Evolutionary conservation across 169 alveolate genomes (phyloP), one percentile per base, ranked within the genome.

Genomic region (Cryptosporidium andersoni): DNA sequence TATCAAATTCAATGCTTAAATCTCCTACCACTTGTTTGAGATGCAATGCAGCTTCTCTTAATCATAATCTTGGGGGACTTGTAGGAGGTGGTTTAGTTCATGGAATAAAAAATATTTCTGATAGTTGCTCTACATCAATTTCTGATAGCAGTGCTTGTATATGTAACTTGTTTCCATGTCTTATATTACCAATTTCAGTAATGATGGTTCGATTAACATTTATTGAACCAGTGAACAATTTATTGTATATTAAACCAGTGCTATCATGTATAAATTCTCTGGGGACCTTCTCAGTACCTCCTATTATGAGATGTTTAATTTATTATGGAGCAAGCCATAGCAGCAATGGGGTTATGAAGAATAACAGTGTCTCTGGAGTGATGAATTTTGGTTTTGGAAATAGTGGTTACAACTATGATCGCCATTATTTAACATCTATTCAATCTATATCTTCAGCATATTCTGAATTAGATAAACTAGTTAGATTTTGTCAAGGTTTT

Each of bases 151-250:
- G 14, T 25, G 39, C 42, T 11, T 74, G 85, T 74, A 62, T 58
- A 25, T 74, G 85, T 43, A 74, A 36, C 45, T 42, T 36, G 9
- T 52, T 74, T 47, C 85, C 85, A 74, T 58, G 60, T 43, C n/a
- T 74, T 43, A 39, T 53, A n/a, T 14, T 74, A 14, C 85, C 85
- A 43, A 16, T 74, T 6, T 74, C 85, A 58, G 74, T 74, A 9
- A 74, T 74, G 85, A 74, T 74, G 85, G 4, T 74, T 3, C 55
- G 58, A 14, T 43, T 74, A 2, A 52, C 74, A 6, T 58, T 45
- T 43, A 55, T 74, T 6, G 34, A 51, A 11, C 16, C 11, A 2
- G 34, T 14, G 16, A 25, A 49, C 14, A 74, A 74, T 5, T 49
- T 47, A 9, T 43, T 25, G 34, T 74, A 55, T 47, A 8, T 58